Base-by-base conservation (phyloP, 306 rosid genomes). In the Ceratonia siliqua region DNA sequence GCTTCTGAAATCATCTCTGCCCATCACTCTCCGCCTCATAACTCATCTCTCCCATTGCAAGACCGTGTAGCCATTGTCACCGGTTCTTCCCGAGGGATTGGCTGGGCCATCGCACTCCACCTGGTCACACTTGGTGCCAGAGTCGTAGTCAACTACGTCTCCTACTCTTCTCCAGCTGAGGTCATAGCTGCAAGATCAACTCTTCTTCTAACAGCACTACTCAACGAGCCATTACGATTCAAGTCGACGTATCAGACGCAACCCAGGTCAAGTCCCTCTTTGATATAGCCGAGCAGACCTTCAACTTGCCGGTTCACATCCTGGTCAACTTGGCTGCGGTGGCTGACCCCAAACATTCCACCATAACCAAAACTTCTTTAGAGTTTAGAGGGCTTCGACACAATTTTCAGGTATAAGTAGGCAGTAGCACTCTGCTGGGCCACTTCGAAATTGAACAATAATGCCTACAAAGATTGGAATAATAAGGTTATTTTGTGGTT, bases 311-410 rank as follows among this genome's bases (percentile, higher is more conserved):
- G 2, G 58, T 22, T 53, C 18, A 80, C 71, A 56, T 80, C 38
- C 54, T 84, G 7, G 85, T 84, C 33, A 73, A 84, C 71, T 43
- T 62, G 4, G 82, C 85, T 0, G 87, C 80, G 35, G 21, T 77
- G 0, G 10, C 41, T 1, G 81, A 84, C 42, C 35, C 79, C 9
- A 77, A 68, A 7, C 58, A 61, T 46, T 64, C 87, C 20, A 9
- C 70, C 13, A n/a, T 52, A 18, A 28, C 57, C 14, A 13, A 52
- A 2, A 77, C 77, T n/a, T 9, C 66, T 9, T 8, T 67, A 21
- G 80, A 77, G 35, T 9, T 8, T 67, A 21, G 80, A 77, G 35
- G 82, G 68, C 9, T 84, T 79, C 36, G 87, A 80, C 38, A 38
- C 18, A 15, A 33, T 41, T 53, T 70, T 62, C 77, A 70, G 82